Conservation (phyloP, 2,329 filamentous ascomycete genomes). For the Tolypocladium nubicola region DNA sequence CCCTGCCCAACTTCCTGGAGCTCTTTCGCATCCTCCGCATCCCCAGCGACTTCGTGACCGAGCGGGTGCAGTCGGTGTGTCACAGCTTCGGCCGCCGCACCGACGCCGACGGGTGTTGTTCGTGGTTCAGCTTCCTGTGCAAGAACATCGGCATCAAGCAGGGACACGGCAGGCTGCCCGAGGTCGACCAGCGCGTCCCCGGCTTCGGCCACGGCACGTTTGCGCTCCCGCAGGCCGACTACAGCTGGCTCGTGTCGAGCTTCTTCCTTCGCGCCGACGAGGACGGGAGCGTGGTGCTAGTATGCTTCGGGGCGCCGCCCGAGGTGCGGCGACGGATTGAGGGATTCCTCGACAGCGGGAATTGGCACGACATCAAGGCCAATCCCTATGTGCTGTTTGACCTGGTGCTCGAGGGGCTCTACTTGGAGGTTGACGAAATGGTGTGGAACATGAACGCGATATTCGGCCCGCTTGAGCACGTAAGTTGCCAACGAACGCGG, state of each 20-base stretch:
- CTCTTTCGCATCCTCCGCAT: slow-evolving; percentile 18
- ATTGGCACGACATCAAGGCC: slow-evolving; percentile 11
- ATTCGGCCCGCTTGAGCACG: slow-evolving; percentile 17
- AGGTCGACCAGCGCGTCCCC: slow-evolving; percentile 13
- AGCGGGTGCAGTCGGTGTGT: slow-evolving; percentile 17
- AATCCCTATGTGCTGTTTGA: slow-evolving; percentile 19
- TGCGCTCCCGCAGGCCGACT: slow-evolving; percentile 15
- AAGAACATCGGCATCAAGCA: slow-evolving; percentile 18
- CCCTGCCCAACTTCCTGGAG: slow-evolving; percentile 12
- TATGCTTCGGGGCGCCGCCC: slow-evolving; percentile 14
- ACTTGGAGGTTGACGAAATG: slow-evolving; percentile 15
- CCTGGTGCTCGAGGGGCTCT: slow-evolving; percentile 15
- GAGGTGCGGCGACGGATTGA: slow-evolving; percentile 11
- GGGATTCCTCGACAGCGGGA: slow-evolving; percentile 11
- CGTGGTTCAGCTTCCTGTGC: slow-evolving; percentile 25
- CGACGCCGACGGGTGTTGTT: slow-evolving; percentile 12
- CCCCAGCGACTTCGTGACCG: slow-evolving; percentile 18
- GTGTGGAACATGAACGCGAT: slow-evolving; percentile 19
- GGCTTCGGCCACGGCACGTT: slow-evolving; percentile 1
- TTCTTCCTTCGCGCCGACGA: slow-evolving; percentile 15
- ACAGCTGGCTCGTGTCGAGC: slow-evolving; percentile 14
- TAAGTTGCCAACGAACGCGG: slow-evolving; percentile 5
- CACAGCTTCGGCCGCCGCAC: slow-evolving; percentile 21
- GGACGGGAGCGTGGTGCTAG: slow-evolving; percentile 9
- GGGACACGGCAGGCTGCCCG: slow-evolving; percentile 7